Evolutionary conservation across 73 alveolate species (phyloP), one percentile per base, ranked within the genome.

Genomic region (Paramecium caudatum): DNA sequence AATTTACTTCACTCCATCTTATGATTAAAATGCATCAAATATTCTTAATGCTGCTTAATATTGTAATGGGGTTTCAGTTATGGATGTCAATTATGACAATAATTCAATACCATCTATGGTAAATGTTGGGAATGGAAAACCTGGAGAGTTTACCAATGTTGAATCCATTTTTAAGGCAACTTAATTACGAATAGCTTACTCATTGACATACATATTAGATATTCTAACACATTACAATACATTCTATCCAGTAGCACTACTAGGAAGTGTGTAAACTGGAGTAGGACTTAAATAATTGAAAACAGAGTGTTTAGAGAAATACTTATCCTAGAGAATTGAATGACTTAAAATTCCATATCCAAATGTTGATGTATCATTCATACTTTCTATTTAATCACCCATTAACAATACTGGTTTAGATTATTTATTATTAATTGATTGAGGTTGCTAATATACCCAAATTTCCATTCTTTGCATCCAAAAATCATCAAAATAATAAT

Each of bases 1-100:
- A 23, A 95, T 68, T 43, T 93, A 94, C 49, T 69, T 33, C 41
- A 94, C 93, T 7, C 98, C 98, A 17, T 92, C 98, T 25, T 90
- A 55, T 36, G 63, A 21, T 30, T 55, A 82, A 45, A 62, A 61
- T 81, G 65, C 69, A 16, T 82, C 91, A 47, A 91, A 81, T 1
- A 61, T 91, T 19, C 32, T 55, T 39, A 62, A 85, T 12, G 50
- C 13, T 37, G 69, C 86, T 30, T 41, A 68, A 32, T 55, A 91
- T 32, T 86, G 48, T 1, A 86, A 45, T 12, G 47, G 61, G 23
- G 43, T 63, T 74, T 74, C 88, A 4, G 87, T 86, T 6, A 39
- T 39, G 0, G 87, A 55, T 63, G 16, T 86, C 17, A 86, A 63
- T 47, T 86, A 13, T 36, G 82, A 34, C 4, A 78, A 37, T 21